These are phyloP conservation scores for Isatis lusitanica DNA, from an alignment of 441 rosid genomes.

Conservation along the genomic window DNA sequence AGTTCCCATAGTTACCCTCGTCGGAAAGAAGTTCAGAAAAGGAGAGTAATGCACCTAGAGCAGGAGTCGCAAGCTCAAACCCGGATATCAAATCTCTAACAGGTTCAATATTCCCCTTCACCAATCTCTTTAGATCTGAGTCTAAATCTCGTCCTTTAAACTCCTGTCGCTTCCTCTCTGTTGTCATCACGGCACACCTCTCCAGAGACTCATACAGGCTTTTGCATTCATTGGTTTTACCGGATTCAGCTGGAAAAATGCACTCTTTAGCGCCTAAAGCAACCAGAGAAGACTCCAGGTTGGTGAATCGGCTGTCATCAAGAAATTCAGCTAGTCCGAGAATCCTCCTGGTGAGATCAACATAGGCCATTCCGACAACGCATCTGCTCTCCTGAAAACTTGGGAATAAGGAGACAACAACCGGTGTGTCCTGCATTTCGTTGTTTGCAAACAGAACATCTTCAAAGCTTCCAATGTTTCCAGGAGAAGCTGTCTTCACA, in stretches of 20 bases:
- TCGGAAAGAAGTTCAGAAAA: constrained; percentile 87
- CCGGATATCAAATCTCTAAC: constrained; percentile 79
- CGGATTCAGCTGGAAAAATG: constrained; percentile 75
- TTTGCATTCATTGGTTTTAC: constrained; percentile 58
- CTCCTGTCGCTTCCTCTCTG: constrained; percentile 84
- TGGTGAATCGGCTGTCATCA: constrained; percentile 93
- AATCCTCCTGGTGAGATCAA: constrained; percentile 77
- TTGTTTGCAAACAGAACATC: constrained; percentile 92
- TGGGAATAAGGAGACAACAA: constrained; percentile 65
- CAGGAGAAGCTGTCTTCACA: constrained; percentile 86
- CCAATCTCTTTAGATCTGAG: constrained; percentile 85
- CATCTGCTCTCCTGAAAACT: constrained; percentile 70
- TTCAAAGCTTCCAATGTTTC: constrained; percentile 93
- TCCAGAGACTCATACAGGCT: constrained; percentile 63
- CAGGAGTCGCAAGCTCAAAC: constrained; percentile 84
- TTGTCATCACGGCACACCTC: constrained; percentile 82
- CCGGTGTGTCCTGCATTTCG: constrained; percentile 97
- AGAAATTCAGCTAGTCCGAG: constrained; percentile 90
- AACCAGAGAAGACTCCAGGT: constrained; percentile 85
- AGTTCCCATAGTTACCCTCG: constrained; percentile 81
- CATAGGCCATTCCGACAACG: constrained; percentile 76
- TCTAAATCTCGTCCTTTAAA: constrained; percentile 88
- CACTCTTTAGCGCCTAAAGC: constrained; percentile 97
- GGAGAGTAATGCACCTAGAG: constrained; percentile 78
- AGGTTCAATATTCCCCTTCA: constrained; percentile 84